Evolutionary conservation across 2,329 filamentous ascomycete genomes (phyloP), one percentile per base, ranked within the genome.

Genomic region (Cladosporium sp.): DNA sequence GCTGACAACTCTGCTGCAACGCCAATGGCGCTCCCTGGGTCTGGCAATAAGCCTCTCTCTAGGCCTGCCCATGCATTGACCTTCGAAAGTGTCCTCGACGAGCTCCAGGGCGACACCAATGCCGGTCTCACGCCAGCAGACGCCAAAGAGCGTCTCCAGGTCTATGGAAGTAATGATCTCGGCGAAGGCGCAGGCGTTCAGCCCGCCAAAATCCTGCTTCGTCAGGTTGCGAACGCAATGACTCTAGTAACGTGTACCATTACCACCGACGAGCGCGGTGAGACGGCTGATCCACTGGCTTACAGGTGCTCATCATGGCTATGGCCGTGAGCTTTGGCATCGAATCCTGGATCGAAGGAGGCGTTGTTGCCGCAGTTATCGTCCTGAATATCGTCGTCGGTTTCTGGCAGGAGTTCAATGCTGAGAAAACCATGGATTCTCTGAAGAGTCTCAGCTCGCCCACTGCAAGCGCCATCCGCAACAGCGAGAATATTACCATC

Each of bases 221-320:
- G 89, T 71, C 90, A 93, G 76, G 77, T 92, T 28, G 86, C 88
- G 74, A 93, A 93, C 81, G 90, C 90, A 66, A 92, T 92, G 90
- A 90, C 90, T 70, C 75, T 91, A 61, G 64, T 65, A 61, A 65
- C 54, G 63, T 65, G 30, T 54, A 65, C 63, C 63, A 65, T 54
- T 46, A 32, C 56, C 48, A 54, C 26, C 23, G 6, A 59, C 13
- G 51, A 32, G 32, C 34, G 54, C 63, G 54, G 54, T 59, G 63
- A 59, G 57, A 59, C 32, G 28, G 63, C 63, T 65, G 63, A 65
- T 65, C 63, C 63, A 65, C 63, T 58, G 36, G 53, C 39, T 25
- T 18, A 26, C 18, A 65, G 76, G 88, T 81, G 10, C 75, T 83
- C 28, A 78, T 83, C 39, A 70, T 82, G 64, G 81, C 79, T 26